phyloP scores from a whole-genome alignment of 768 basidiomycete species.

The Russula griseocarnosa region DNA sequence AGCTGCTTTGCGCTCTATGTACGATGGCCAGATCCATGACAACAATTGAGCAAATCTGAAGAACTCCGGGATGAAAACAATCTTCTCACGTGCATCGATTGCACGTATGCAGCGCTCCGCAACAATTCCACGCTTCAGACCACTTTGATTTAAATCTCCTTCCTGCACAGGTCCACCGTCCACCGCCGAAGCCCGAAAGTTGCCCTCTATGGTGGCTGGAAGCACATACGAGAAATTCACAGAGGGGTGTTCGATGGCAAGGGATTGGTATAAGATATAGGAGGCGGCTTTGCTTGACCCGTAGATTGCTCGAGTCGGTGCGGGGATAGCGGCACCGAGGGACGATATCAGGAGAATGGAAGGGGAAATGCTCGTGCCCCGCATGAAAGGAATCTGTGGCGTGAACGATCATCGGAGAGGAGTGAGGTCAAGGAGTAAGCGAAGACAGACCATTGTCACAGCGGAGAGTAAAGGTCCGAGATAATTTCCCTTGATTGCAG shows the following conservation, averaged over 20 bases:
- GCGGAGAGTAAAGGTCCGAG: constrained; percentile 66
- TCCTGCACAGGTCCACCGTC: constrained; percentile 48
- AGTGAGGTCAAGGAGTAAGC: neutral
- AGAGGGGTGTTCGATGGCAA: constrained; percentile 73
- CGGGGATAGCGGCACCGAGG: constrained; percentile 72
- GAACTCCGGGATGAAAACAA: constrained; percentile 53
- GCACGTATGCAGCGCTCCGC: constrained; percentile 57
- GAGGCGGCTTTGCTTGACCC: constrained; percentile 79
- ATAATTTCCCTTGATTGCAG: constrained; percentile 62
- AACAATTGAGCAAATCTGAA: constrained; percentile 50
- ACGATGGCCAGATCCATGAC: constrained; percentile 61
- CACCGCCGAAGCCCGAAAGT: constrained; percentile 76
- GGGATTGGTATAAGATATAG: constrained; percentile 69
- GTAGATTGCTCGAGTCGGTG: constrained; percentile 84
- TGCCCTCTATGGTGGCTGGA: constrained; percentile 69
- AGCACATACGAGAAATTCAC: constrained; percentile 60
- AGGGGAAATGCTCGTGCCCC: constrained; percentile 58
- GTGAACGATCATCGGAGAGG: constrained; percentile 2
- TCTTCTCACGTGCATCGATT: constrained; percentile 53
- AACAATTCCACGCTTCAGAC: constrained; percentile 57
- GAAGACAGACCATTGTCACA: constrained; percentile 58
- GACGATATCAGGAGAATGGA: constrained; percentile 78
- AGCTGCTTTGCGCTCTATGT: constrained; percentile 55
- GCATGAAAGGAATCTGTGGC: constrained; percentile 69
- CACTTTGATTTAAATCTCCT: constrained; percentile 51